Percentiles rank a stretch among this genome's conserved stretches.
phyloP scores from a whole-genome alignment of 2,329 filamentous ascomycete genomes.

The Alternaria solani region DNA sequence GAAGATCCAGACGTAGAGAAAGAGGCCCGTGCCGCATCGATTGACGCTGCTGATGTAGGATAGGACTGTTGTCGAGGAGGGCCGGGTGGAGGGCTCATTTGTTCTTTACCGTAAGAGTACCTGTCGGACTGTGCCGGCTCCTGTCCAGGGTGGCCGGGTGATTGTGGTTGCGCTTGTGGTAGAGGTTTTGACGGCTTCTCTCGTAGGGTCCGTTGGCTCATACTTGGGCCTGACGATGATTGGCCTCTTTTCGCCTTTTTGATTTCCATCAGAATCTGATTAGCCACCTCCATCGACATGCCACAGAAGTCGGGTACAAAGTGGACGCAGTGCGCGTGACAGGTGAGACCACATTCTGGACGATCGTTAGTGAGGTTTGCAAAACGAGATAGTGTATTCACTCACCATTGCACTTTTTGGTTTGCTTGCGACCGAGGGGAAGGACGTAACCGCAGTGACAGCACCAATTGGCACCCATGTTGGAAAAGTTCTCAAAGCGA shows the following conservation, averaged over 20 bases:
- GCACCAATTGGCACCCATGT: slow-evolving; percentile 98
- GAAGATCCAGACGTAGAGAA: slow-evolving; percentile 48
- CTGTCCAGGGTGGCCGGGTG: slow-evolving; percentile 47
- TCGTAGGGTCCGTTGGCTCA: slow-evolving; percentile 52
- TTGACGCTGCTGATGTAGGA: slow-evolving; percentile 50
- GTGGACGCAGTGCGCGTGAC: slow-evolving; percentile 89
- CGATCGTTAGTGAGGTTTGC: slow-evolving; percentile 30
- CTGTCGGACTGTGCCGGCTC: slow-evolving; percentile 53
- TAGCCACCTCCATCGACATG: slow-evolving; percentile 98
- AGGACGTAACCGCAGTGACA: slow-evolving; percentile 98
- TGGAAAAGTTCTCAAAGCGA: slow-evolving; percentile 95
- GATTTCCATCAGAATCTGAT: slow-evolving; percentile 89
- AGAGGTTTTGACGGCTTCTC: slow-evolving; percentile 56
- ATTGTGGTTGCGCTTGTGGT: slow-evolving; percentile 46
- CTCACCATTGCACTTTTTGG: slow-evolving; percentile 86
- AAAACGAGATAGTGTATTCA: slow-evolving; percentile 4
- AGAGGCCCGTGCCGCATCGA: slow-evolving; percentile 59
- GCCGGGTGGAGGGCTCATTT: slow-evolving; percentile 45
- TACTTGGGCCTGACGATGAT: slow-evolving; percentile 59
- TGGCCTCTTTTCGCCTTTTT: slow-evolving; percentile 78
- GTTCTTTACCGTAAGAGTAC: slow-evolving; percentile 60
- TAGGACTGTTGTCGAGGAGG: slow-evolving; percentile 54
- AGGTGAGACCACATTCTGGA: slow-evolving; percentile 87
- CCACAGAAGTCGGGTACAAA: slow-evolving; percentile 98
- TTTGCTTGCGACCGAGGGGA: slow-evolving; percentile 93